Conservation (phyloP, 768 basidiomycete species). For the Neoboletus magnificus region DNA sequence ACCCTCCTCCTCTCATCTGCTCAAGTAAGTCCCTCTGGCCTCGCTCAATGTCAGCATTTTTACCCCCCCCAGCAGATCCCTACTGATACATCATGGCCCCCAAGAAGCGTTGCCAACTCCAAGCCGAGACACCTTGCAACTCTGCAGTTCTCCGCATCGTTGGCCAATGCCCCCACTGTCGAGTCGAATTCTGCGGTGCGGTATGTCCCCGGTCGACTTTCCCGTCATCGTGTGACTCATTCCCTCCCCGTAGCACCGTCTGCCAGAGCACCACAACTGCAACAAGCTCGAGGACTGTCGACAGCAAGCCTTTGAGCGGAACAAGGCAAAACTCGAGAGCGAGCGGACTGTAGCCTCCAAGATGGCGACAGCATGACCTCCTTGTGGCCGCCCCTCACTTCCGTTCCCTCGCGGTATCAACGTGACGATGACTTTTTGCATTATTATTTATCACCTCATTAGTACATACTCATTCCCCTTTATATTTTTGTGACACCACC, state of each 20-base stretch:
- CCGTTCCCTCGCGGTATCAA: slow-evolving; percentile 13
- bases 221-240: slow-evolving; percentile 9
- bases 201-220: slow-evolving; percentile 41
- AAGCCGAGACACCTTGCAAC: slow-evolving; percentile 53
- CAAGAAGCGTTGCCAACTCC: slow-evolving; percentile 86
- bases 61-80: background rate
- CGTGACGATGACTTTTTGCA: slow-evolving; percentile 23
- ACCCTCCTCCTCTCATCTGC: background rate
- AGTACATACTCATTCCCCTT: slow-evolving; percentile 13
- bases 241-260: slow-evolving; percentile 59
- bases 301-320: slow-evolving; percentile 83
- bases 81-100: slow-evolving; percentile 54
- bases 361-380: slow-evolving; percentile 69
- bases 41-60: background rate
- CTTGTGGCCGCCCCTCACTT: slow-evolving; percentile 6
- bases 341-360: slow-evolving; percentile 85
- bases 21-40: background rate
- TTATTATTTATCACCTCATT: slow-evolving; percentile 28
- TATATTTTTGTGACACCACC: slow-evolving; percentile 9
- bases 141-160: slow-evolving; percentile 80
- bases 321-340: slow-evolving; percentile 84
- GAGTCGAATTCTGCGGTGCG: slow-evolving; percentile 69
- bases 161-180: slow-evolving; percentile 81
- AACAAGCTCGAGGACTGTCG: slow-evolving; percentile 79
- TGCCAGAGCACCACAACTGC: slow-evolving; percentile 87